A percentile compares a stretch with the other conserved stretches of the same genome.
Evolutionary conservation across 345 rosid species (phyloP).

Genomic region (Xanthoceras sorbifolium): DNA sequence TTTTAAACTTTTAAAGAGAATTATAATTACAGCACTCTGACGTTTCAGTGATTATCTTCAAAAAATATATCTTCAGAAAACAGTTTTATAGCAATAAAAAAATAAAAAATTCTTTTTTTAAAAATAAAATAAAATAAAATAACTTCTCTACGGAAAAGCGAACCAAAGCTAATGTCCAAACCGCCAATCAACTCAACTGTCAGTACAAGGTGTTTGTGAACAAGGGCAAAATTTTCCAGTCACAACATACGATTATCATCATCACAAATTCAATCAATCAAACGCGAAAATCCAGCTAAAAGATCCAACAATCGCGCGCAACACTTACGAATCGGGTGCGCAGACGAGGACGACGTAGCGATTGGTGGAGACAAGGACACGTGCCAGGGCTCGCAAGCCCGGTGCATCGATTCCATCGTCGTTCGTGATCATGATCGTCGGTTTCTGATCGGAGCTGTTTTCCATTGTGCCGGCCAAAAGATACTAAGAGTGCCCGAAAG

Average conservation of each 20-base stretch:
- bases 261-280: not conserved
- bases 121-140: too few species aligned
- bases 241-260: not conserved
- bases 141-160: too few species aligned
- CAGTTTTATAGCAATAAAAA: not conserved
- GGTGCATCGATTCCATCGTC: constrained; percentile 97
- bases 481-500: too few species aligned
- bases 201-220: not conserved
- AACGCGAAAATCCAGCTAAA: not conserved
- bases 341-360: constrained; percentile 72
- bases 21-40: too few species aligned
- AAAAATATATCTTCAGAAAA: too few species aligned
- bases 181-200: not conserved
- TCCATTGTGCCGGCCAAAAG: constrained; percentile 10
- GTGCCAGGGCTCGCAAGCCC: constrained; percentile 68
- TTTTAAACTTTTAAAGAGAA: too few species aligned
- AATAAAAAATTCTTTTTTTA: too few species aligned
- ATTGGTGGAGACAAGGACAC: constrained; percentile 65
- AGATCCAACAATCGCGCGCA: not conserved
- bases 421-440: constrained; percentile 75
- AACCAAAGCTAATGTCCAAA: not conserved
- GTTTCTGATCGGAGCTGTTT: constrained; percentile 24
- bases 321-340: constrained; percentile 83
- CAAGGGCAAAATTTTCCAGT: not conserved
- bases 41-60: too few species aligned